Percentiles rank a stretch among this genome's conserved stretches.
Conservation (phyloP, 768 basidiomycete genomes). For the Gloeophyllum trabeum region DNA sequence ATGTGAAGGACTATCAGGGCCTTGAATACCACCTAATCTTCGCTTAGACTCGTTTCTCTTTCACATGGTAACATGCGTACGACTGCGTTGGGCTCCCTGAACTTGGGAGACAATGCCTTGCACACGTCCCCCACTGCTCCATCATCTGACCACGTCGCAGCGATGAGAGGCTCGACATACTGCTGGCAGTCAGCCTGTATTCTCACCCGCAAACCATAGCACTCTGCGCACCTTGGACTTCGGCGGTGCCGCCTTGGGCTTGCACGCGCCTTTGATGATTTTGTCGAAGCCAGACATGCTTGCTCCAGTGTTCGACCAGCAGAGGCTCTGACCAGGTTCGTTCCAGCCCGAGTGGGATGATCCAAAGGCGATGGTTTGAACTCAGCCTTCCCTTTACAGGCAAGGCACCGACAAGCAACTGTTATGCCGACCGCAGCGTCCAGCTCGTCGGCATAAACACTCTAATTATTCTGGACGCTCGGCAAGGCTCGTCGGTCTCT, state of each 20-base stretch:
- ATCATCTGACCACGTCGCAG: conserved; percentile 94
- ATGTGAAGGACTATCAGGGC: conserved; percentile 90
- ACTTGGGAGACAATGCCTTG: conserved; percentile 71
- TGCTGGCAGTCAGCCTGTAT: conserved; percentile 19
- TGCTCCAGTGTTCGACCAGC: no score
- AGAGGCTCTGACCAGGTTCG: no score
- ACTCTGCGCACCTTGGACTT: conserved; percentile 82
- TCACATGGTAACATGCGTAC: conserved; percentile 33
- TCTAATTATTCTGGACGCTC: no score
- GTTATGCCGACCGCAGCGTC: no score
- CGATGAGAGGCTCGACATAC: conserved; percentile 96
- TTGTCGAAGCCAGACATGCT: conserved; percentile 86
- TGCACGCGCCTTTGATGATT: conserved; percentile 92
- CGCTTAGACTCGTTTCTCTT: not conserved
- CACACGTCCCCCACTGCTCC: conserved; percentile 90
- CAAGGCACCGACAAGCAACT: no score
- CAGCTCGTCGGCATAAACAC: no score
- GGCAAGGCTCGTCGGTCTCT: no score
- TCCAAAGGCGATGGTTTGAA: no score
- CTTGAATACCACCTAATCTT: conserved; percentile 86
- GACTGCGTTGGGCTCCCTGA: conserved; percentile 86
- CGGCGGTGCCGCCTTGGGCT: conserved; percentile 91
- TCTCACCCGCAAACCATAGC: no score
- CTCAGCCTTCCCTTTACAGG: no score
- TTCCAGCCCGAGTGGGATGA: no score